Evolutionary conservation across 2,329 filamentous ascomycete genomes (phyloP).

Genomic region (Phialophora chinensis): DNA sequence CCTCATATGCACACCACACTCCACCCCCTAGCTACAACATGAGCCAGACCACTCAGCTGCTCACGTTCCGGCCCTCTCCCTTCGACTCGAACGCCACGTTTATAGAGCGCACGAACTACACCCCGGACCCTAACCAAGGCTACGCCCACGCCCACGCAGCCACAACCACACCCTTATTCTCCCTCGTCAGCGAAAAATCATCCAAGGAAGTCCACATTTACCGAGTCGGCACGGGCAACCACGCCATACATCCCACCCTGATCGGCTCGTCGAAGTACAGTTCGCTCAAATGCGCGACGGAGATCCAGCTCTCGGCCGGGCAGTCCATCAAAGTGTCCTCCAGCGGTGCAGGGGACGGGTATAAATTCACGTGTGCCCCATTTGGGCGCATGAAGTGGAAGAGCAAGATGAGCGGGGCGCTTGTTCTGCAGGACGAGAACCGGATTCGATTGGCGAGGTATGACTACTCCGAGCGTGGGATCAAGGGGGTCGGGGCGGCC

Average conservation of each 20-base stretch:
- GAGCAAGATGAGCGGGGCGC: conserved; percentile 6
- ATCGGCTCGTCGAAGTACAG: conserved; percentile 6
- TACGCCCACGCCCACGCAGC: no score
- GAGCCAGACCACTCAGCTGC: neutral
- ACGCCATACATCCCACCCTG: neutral
- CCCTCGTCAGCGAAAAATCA: neutral
- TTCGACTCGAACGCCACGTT: neutral
- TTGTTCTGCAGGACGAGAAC: conserved; percentile 6
- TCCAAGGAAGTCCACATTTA: conserved; percentile 1
- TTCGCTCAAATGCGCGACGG: neutral
- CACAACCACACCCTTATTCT: neutral
- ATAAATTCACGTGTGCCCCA: neutral
- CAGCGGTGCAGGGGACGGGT: conserved; percentile 6
- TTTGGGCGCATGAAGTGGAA: conserved; percentile 13
- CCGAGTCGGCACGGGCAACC: conserved; percentile 1
- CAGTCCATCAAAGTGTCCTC: conserved; percentile 2
- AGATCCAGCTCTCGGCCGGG: neutral
- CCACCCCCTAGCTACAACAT: neutral
- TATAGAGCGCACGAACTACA: conserved; percentile 4
- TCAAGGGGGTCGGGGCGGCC: neutral
- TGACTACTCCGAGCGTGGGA: neutral
- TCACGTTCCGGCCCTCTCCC: conserved; percentile 4
- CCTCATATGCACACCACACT: neutral
- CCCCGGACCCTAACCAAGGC: neutral
- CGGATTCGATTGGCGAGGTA: neutral